Base-by-base conservation (phyloP, 768 basidiomycete genomes). In the Pisolithus sp. region DNA sequence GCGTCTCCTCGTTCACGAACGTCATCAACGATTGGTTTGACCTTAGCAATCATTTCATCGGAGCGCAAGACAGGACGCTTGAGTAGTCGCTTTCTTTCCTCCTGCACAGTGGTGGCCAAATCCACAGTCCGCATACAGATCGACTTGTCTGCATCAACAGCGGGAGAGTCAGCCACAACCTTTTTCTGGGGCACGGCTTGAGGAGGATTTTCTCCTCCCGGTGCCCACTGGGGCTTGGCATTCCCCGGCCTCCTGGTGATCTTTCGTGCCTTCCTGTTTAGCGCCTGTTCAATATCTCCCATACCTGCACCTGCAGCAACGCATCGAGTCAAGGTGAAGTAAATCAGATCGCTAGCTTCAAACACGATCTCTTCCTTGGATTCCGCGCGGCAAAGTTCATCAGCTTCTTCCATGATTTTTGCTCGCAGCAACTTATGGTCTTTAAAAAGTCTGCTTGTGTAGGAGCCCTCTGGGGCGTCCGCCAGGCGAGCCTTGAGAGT, bases 361-460 rank as follows among this genome's bases (percentile, higher is more conserved):
- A 94, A 95, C 1, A 93, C 89, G 15, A 96, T 73, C 28, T 97
- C 90, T 45, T 88, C 83, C 62, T 80, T 80, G 2, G 81, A 80
- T 58, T 81, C 73, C 21, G 91, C 91, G 17, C 76, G 76, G 65
- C 93, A 95, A n/a, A 99, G 78, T 68, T 99, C 96, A 60, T 95
- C 90, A 0, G 96, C 96, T 67, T 99, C 96, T 69, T 99, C 96
- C 84, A 89, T 91, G 57, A 99, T 93, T 75, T 99, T 99, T 48
- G 93, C 86, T 43, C 76, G 80, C 42, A 98, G 73, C n/a, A 99
- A 76, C 43, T 76, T 78, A 5, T 85, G 71, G 64, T 97, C 90
- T 40, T 78, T 75, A 70, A 98, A 96, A 24, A 99, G 71, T 49
- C 91, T 75, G 47, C 78, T 82, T 17, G 96, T 98, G 69, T 99